A percentile compares a stretch with the other conserved stretches of the same genome.
phyloP scores from a whole-genome alignment of 116 monocot genomes.

The Iris pallida region DNA sequence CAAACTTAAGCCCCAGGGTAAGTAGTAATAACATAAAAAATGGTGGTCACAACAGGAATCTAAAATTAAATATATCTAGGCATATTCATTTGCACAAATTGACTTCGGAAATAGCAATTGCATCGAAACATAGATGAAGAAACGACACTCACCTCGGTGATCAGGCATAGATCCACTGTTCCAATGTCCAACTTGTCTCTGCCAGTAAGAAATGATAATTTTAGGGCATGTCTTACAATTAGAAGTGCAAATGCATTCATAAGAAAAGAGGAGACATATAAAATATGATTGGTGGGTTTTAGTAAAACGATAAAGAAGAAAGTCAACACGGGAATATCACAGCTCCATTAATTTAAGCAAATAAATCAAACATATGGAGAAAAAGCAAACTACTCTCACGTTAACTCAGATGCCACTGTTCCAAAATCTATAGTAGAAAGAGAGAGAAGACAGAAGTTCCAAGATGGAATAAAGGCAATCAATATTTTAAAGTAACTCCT shows the following conservation, averaged over 20 bases:
- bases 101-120: not conserved
- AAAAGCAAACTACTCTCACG: not conserved
- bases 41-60: too few relatives aligned
- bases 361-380: not conserved
- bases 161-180: constrained; percentile 28
- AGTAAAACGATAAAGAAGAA: not conserved
- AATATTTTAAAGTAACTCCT: not conserved
- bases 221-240: not conserved
- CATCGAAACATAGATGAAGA: not conserved
- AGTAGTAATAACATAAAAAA: too few relatives aligned
- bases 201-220: constrained; percentile 10
- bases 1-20: too few relatives aligned
- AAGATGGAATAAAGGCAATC: not conserved
- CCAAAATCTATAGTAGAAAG: not conserved
- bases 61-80: too few relatives aligned
- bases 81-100: not conserved
- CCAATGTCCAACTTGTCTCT: constrained; percentile 39
- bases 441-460: not conserved
- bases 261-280: not conserved
- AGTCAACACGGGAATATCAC: not conserved
- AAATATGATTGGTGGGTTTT: not conserved
- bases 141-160: constrained; percentile 17
- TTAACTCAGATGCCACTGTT: not conserved
- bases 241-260: not conserved
- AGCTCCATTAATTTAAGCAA: not conserved